Percentiles rank a stretch among this genome's conserved stretches.
phyloP scores from a whole-genome alignment of 768 basidiomycete species.

The Trichaptum fuscoviolaceum region DNA sequence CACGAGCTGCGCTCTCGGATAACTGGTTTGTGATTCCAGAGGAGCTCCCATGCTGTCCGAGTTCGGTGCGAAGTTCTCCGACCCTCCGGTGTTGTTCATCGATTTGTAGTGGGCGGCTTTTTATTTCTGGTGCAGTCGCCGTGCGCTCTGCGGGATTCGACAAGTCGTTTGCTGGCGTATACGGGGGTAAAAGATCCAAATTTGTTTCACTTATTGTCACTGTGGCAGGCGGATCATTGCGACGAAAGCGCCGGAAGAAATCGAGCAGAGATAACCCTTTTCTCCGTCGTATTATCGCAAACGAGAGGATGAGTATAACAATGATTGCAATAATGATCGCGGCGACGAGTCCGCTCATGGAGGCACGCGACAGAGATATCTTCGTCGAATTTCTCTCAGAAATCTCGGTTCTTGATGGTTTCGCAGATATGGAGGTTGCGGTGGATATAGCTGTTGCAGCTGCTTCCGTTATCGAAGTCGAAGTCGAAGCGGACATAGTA shows the following conservation, averaged over 20 bases:
- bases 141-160: background rate
- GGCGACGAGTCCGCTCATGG: background rate
- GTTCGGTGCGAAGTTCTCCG: background rate
- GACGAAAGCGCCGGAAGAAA: background rate
- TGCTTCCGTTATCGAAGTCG: background rate
- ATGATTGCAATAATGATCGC: background rate
- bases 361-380: background rate
- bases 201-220: background rate
- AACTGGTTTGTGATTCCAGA: background rate
- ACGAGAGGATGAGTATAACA: background rate
- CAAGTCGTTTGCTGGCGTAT: background rate
- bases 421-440: too few relatives aligned
- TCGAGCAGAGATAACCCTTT: background rate
- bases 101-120: background rate
- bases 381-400: background rate
- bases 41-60: background rate
- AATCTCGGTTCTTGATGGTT: too few relatives aligned
- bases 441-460: too few relatives aligned
- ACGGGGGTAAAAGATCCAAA: background rate
- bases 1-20: background rate
- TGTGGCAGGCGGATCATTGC: background rate
- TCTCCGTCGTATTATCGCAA: background rate
- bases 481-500: background rate
- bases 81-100: background rate
- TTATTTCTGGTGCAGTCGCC: background rate